A percentile compares a stretch with the other conserved stretches of the same genome.
Evolutionary conservation across 176 grass and related monocot genomes (phyloP).

Genomic region (Metroxylon sagu): DNA sequence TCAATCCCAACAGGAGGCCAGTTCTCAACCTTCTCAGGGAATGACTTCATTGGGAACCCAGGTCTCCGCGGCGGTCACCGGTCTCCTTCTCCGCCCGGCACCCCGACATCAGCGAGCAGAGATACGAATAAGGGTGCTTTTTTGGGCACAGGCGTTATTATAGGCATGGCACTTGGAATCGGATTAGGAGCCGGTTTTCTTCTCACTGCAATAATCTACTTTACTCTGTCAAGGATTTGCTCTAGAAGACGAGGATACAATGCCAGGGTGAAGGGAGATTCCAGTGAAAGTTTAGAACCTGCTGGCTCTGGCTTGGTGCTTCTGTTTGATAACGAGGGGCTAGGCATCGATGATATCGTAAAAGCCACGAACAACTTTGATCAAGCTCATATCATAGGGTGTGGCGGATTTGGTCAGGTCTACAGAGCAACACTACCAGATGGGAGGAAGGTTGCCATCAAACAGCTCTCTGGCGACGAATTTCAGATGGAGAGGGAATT

Average conservation of each 20-base stretch:
- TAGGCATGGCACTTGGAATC: constrained; percentile 41
- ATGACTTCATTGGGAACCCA: constrained; percentile 62
- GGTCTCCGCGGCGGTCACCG: constrained; percentile 39
- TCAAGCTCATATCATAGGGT: constrained; percentile 70
- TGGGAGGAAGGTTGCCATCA: constrained; percentile 68
- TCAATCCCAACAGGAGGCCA: constrained; percentile 66
- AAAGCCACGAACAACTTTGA: constrained; percentile 92
- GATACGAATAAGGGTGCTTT: constrained; percentile 23
- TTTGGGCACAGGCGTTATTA: background rate
- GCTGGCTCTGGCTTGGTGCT: constrained; percentile 54
- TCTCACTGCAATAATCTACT: constrained; percentile 29
- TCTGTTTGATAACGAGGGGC: constrained; percentile 69
- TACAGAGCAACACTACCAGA: constrained; percentile 70
- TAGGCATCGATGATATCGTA: constrained; percentile 66
- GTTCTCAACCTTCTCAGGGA: constrained; percentile 54
- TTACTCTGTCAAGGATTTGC: constrained; percentile 35
- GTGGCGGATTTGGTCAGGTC: constrained; percentile 85
- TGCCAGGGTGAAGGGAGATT: constrained; percentile 61
- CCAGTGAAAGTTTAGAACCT: constrained; percentile 58
- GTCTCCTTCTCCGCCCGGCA: constrained; percentile 4
- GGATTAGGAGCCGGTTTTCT: constrained; percentile 36
- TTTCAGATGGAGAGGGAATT: constrained; percentile 92
- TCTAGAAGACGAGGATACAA: constrained; percentile 50
- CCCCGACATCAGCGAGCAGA: background rate
- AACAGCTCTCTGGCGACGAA: constrained; percentile 80